Conservation (phyloP, 2,329 filamentous ascomycete species). For the Phoma sp. region DNA sequence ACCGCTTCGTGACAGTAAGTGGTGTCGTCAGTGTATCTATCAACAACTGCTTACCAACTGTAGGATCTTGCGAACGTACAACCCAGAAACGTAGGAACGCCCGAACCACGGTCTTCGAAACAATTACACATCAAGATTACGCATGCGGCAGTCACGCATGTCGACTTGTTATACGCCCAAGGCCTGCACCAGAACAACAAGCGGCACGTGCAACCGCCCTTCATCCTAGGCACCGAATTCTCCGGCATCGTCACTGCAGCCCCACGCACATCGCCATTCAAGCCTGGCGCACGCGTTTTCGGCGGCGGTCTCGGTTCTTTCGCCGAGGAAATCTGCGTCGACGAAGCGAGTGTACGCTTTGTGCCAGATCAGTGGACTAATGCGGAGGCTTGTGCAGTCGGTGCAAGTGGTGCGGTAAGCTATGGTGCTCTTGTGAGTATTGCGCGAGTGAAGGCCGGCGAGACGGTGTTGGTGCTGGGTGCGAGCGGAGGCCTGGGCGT, state of each 20-base stretch:
- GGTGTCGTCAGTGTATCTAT: not conserved
- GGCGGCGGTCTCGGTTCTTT: conserved; percentile 61
- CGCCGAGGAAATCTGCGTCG: conserved; percentile 58
- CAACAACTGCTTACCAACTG: not conserved
- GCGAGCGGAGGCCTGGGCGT: conserved; percentile 63
- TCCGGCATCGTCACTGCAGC: conserved; percentile 58
- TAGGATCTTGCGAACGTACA: conserved; percentile 39
- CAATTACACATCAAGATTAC: conserved; percentile 57
- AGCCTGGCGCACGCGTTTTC: conserved; percentile 61
- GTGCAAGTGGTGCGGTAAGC: conserved; percentile 60
- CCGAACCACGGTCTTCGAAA: conserved; percentile 44
- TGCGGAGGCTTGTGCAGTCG: conserved; percentile 60
- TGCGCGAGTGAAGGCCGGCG: conserved; percentile 52
- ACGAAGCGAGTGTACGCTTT: conserved; percentile 48
- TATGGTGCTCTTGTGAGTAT: conserved; percentile 58
- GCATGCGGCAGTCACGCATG: conserved; percentile 65
- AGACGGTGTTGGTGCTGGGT: conserved; percentile 62
- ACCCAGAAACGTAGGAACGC: conserved; percentile 33
- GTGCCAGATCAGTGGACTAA: conserved; percentile 57
- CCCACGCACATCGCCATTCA: conserved; percentile 45
- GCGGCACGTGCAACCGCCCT: conserved; percentile 62
- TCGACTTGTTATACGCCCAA: conserved; percentile 64
- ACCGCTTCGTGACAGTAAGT: conserved; percentile 22
- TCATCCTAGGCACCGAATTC: conserved; percentile 67
- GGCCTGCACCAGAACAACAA: conserved; percentile 68